Evolutionary conservation across 2,329 filamentous ascomycete genomes (phyloP), one percentile per base, ranked within the genome.

Genomic region (Sordariomycetes sp.): DNA sequence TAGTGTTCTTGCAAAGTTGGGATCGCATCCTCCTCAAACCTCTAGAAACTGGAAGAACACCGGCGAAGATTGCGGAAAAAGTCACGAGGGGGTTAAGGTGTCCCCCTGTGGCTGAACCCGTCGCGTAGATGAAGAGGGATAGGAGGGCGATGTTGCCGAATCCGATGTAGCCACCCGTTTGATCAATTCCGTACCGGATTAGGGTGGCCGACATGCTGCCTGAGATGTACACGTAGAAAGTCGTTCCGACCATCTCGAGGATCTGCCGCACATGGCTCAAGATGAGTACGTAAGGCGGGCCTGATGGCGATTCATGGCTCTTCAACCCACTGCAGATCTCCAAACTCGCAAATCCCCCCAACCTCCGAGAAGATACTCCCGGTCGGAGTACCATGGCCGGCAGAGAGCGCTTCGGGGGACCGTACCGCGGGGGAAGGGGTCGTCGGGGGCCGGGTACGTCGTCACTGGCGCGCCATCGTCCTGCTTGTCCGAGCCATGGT

Each of bases 51-150:
- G 75, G 74, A 22, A 74, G 74, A 13, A 80, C 66, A 0, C 76
- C 72, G 1, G 74, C 71, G 25, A 77, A 73, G 59, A 81, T 74
- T 2, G 77, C 78, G 2, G 74, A 70, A 53, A 80, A 71, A 0
- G 77, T 79, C 59, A 81, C 78, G 35, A 74, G 66, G 1, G 77
- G 77, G 61, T 78, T 81, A 57, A 81, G 65, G 62, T 81, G 78
- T 1, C 74, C 77, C 45, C 78, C 76, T 2, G 73, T 75, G 0
- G 74, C 72, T 0, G 76, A 72, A 4, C 70, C 73, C 15, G 74
- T 73, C 10, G 72, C 72, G 61, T 74, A 78, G 53, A 80, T 77
- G 62, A 79, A 74, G 1, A 77, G 62, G 1, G 75, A 65, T 17
- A 78, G 65, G 53, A 76, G 61, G 24, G 73, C 60, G 12, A 67